Evolutionary conservation across 2,329 filamentous ascomycete genomes (phyloP).

Genomic region (Trichophyton simii): DNA sequence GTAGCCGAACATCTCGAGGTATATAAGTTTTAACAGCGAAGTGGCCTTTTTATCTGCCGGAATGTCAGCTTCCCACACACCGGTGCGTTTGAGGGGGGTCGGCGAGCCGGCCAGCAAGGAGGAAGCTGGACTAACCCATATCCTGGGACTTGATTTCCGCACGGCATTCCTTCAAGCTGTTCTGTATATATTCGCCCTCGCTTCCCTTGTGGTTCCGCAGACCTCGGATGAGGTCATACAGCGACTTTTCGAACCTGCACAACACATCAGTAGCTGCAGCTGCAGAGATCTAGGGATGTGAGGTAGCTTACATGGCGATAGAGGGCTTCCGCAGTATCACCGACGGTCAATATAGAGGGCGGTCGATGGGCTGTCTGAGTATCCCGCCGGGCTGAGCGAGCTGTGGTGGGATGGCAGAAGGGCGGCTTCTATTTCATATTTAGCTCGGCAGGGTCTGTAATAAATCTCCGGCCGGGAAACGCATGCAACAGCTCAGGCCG

Average conservation of each 20-base stretch:
- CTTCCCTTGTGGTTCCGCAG: constrained; percentile 89
- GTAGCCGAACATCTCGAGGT: constrained; percentile 97
- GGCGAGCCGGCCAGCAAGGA: not conserved
- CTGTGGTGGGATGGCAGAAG: not conserved
- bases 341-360: not conserved
- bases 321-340: not conserved
- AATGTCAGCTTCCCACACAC: constrained; percentile 6
- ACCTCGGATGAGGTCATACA: constrained; percentile 96
- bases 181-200: constrained; percentile 90
- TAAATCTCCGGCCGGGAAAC: not conserved
- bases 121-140: constrained; percentile 52
- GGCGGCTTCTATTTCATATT: not conserved
- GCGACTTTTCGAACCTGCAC: constrained; percentile 91
- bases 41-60: constrained; percentile 79
- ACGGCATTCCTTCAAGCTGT: constrained; percentile 88
- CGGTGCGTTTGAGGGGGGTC: not conserved
- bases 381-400: not conserved
- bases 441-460: not conserved
- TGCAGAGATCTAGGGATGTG: too few relatives aligned
- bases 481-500: not conserved
- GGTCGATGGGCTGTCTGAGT: not conserved
- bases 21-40: constrained; percentile 86
- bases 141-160: constrained; percentile 84
- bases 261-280: not conserved
- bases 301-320: not conserved